Evolutionary conservation across 805 yeast species (phyloP).

Genomic region (Candida anglica): DNA sequence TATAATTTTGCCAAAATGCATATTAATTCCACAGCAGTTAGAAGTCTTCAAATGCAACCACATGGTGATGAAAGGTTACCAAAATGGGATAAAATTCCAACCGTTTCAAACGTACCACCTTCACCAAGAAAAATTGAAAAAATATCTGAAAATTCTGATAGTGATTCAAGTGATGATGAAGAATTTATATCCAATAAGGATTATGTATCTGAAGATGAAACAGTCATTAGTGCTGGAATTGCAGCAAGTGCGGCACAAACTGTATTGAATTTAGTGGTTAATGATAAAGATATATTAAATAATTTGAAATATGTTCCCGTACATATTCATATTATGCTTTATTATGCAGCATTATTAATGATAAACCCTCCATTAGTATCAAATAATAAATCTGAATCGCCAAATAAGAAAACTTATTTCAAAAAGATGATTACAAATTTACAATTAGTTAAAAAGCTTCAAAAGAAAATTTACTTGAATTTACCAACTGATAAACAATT

Average conservation of each 20-base stretch:
- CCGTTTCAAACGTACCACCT: not conserved
- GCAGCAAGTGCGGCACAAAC: conserved; percentile 64
- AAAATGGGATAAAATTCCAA: conserved; percentile 18
- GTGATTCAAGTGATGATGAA: conserved; percentile 20
- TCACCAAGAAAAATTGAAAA: not conserved
- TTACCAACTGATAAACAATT: conserved; percentile 52
- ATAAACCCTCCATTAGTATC: conserved; percentile 43
- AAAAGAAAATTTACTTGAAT: conserved; percentile 38
- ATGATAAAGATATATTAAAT: conserved; percentile 53
- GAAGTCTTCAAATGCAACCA: conserved; percentile 33
- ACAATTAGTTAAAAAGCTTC: conserved; percentile 39
- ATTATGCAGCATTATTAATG: conserved; percentile 58
- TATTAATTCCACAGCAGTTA: conserved; percentile 51
- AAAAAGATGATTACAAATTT: conserved; percentile 32
- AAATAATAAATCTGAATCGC: conserved; percentile 16
- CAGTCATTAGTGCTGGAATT: conserved; percentile 39
- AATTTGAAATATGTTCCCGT: conserved; percentile 63
- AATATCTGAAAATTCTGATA: conserved; percentile 11
- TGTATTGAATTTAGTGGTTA: conserved; percentile 53
- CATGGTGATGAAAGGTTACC: conserved; percentile 28
- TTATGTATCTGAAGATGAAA: conserved; percentile 28
- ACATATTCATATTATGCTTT: conserved; percentile 70
- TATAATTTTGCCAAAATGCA: conserved; percentile 76
- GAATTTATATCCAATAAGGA: conserved; percentile 31
- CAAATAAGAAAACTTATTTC: conserved; percentile 19